Evolutionary conservation across 2,329 filamentous ascomycete genomes (phyloP), one percentile per base, ranked within the genome.

Genomic region (Cordyceps cateniannulata): DNA sequence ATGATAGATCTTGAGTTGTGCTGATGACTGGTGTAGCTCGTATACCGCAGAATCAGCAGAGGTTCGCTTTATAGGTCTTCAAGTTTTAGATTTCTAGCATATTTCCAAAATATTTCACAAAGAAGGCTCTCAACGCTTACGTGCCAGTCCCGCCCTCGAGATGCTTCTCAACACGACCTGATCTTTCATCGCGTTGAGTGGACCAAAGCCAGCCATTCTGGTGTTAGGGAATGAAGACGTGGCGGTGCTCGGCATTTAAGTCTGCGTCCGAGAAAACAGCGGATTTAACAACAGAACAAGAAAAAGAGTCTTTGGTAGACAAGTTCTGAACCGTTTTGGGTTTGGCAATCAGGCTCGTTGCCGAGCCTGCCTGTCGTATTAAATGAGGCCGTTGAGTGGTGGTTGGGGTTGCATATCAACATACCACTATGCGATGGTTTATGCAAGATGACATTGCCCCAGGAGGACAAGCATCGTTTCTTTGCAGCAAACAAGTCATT

Each of bases 161-260:
- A 9, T 7, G 5, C 6, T 24, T 18, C 40, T 22, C 52, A 55
- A 32, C 52, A 45, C 18, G 18, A 10, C 12, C 7, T 29, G 5
- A 16, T 16, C 14, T 14, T 5, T 10, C 27, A 38, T 14, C 32
- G 12, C 9, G 16, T 4, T 24, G 18, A 18, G 20, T 25, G 54
- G 44, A 40, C 27, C 27, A 24, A 5, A n/a, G 3, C 6, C 4
- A 48, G 29, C 27, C 27, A 7, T 38, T 7, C 57, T 22, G 22
- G 45, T 65, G 55, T 40, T 47, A 45, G 62, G 59, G 60, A 62
- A 63, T 27, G 61, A 48, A 57, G 44, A 20, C 58, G 42, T 29
- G 48, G 44, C n/a, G 62, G 27, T 52, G 20, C 27, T 48, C 22
- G 54, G 54, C 12, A 8, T 22, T n/a, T 12, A 47, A 32, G 24